These are phyloP conservation scores for Leptomonas pyrrhocoris DNA, from an alignment of 208 protist genomes.

Conservation along the genomic window DNA sequence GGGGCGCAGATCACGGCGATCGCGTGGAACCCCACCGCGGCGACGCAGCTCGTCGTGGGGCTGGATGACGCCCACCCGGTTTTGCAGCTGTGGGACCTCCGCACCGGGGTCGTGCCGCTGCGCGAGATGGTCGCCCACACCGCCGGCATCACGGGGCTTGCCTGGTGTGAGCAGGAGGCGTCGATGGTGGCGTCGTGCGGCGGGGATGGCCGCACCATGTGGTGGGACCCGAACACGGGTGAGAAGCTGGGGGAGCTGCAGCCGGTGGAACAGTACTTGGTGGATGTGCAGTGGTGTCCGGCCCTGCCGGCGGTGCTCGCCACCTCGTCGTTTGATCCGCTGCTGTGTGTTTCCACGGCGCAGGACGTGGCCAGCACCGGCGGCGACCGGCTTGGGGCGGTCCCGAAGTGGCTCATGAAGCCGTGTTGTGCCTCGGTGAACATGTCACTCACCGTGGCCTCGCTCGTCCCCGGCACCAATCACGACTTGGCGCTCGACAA, in stretches of 20 bases:
- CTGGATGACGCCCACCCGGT: constrained; percentile 91
- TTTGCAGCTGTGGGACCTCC: constrained; percentile 97
- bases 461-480: constrained; percentile 36
- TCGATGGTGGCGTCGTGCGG: constrained; percentile 92
- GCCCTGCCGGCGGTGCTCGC: constrained; percentile 86
- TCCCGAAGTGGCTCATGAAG: constrained; percentile 62
- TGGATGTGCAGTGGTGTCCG: constrained; percentile 96
- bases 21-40: constrained; percentile 94
- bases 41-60: constrained; percentile 93
- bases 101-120: constrained; percentile 91
- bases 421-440: constrained; percentile 76
- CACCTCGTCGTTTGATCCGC: constrained; percentile 87
- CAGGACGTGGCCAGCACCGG: constrained; percentile 34
- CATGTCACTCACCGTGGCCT: constrained; percentile 57
- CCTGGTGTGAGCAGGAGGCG: constrained; percentile 93
- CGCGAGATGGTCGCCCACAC: constrained; percentile 80
- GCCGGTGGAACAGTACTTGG: constrained; percentile 85
- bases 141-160: constrained; percentile 91
- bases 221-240: constrained; percentile 93
- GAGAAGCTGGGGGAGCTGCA: constrained; percentile 69
- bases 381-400: constrained; percentile 25
- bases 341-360: constrained; percentile 74
- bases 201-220: constrained; percentile 94
- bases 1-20: constrained; percentile 73
- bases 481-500: constrained; percentile 38